A percentile compares a stretch with the other conserved stretches of the same genome.
These are phyloP conservation scores for Protomyces arabidopsidicola DNA, from an alignment of 1,139 yeast species.

Conservation along the genomic window DNA sequence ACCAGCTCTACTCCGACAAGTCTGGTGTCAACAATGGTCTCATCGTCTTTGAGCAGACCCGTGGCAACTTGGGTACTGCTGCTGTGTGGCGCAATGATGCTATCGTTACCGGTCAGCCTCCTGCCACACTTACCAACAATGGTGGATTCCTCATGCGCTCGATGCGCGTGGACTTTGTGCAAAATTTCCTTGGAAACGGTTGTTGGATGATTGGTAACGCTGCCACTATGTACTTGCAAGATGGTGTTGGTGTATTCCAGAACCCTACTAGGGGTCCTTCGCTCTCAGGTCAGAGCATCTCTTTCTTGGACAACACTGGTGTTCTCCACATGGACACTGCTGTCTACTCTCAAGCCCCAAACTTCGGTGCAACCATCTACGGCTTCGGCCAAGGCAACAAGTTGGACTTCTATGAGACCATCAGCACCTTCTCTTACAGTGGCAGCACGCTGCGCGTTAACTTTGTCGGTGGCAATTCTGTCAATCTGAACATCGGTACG, in stretches of 20 bases:
- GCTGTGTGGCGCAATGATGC: slow-evolving; percentile 5
- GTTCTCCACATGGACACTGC: slow-evolving; percentile 4
- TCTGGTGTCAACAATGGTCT: slow-evolving; percentile 15
- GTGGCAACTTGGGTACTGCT: slow-evolving; percentile 10
- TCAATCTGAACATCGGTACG: slow-evolving; percentile 4
- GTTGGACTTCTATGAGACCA: slow-evolving; percentile 7
- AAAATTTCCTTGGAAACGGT: slow-evolving; percentile 14
- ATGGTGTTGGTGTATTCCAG: slow-evolving; percentile 3
- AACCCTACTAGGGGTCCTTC: slow-evolving; percentile 5
- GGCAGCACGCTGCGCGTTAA: not conserved
- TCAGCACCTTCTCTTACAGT: not conserved
- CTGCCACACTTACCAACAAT: slow-evolving; percentile 4
- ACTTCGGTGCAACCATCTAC: slow-evolving; percentile 12
- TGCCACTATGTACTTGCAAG: slow-evolving; percentile 7
- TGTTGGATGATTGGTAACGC: slow-evolving; percentile 10
- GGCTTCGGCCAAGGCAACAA: slow-evolving; percentile 12
- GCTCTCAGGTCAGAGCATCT: slow-evolving; percentile 3
- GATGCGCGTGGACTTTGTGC: slow-evolving; percentile 5
- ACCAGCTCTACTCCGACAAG: not conserved
- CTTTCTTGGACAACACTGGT: slow-evolving; percentile 6
- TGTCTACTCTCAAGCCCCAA: not conserved
- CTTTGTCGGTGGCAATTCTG: not conserved
- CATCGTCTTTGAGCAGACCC: slow-evolving; percentile 7
- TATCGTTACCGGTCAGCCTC: too few relatives aligned
- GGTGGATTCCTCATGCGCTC: slow-evolving; percentile 10